Conservation (phyloP, 1,284 basidiomycete species). For the Entoloma clypeatum region DNA sequence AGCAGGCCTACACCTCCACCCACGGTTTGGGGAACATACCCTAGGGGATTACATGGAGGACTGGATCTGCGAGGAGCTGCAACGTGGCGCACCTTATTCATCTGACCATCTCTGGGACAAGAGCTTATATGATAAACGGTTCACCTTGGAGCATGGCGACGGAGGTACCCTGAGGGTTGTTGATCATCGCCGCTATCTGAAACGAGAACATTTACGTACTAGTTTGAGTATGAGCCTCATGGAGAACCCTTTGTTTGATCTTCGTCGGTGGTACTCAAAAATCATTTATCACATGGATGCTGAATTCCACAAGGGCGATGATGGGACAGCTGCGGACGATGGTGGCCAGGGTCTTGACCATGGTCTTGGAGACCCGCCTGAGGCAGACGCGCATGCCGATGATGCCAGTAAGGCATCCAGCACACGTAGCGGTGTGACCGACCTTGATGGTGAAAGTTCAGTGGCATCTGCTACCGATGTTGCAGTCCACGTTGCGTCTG, state of each 20-base stretch:
- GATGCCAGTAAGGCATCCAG: too few relatives aligned
- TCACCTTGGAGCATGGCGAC: neutral
- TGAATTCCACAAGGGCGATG: neutral
- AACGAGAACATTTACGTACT: neutral
- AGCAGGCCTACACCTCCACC: too few relatives aligned
- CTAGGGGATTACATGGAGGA: neutral
- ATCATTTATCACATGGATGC: constrained; percentile 1
- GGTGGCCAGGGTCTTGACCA: neutral
- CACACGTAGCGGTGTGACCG: neutral
- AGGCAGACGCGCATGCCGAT: neutral
- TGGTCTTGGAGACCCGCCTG: neutral
- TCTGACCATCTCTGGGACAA: constrained; percentile 3
- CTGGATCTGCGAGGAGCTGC: constrained; percentile 1
- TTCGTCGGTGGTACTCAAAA: constrained; percentile 6
- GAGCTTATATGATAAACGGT: neutral
- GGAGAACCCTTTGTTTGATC: constrained; percentile 1
- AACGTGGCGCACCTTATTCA: constrained; percentile 6
- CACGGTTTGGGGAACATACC: too few relatives aligned
- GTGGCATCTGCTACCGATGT: too few relatives aligned
- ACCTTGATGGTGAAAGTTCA: too few relatives aligned
- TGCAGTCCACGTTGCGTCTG: too few relatives aligned
- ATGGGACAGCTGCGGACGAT: neutral
- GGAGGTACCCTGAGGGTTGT: neutral
- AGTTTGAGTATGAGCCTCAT: neutral
- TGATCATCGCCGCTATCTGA: neutral